Evolutionary conservation across 2,329 filamentous ascomycete genomes (phyloP).

Genomic region (Celoporthe dispersa): DNA sequence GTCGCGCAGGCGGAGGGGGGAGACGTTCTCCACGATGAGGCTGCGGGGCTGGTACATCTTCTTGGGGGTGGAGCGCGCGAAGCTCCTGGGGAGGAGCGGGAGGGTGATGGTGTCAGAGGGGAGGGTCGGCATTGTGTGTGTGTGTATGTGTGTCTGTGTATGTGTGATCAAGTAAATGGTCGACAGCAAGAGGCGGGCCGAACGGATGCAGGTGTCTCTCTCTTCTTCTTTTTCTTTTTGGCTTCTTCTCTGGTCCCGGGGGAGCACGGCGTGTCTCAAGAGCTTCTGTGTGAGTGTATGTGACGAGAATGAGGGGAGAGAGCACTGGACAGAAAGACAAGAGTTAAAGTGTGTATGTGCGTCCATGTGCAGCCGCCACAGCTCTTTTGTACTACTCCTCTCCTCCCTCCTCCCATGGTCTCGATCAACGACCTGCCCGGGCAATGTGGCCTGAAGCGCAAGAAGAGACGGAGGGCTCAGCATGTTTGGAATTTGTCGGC

Average conservation of each 20-base stretch:
- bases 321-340: constrained; percentile 3
- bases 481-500: constrained; percentile 8
- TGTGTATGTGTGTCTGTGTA: background rate
- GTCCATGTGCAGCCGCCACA: background rate
- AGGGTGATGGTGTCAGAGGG: constrained; percentile 5
- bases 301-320: background rate
- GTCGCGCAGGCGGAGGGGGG: background rate
- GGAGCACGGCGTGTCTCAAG: background rate
- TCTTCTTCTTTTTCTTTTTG: background rate
- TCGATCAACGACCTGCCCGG: background rate
- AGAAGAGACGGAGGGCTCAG: constrained; percentile 9
- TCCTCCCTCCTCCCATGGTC: background rate
- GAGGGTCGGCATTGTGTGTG: background rate
- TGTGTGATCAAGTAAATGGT: background rate
- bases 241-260: too few relatives aligned
- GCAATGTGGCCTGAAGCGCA: background rate
- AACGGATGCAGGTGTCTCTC: background rate
- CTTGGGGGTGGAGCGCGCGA: background rate
- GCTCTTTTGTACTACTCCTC: constrained; percentile 11
- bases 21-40: background rate
- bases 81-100: constrained; percentile 2
- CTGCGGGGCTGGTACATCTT: constrained; percentile 1
- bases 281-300: background rate
- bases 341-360: background rate
- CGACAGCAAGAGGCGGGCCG: background rate